Base-by-base conservation (phyloP, 768 basidiomycete species). In the Phaeolepiota aurea region DNA sequence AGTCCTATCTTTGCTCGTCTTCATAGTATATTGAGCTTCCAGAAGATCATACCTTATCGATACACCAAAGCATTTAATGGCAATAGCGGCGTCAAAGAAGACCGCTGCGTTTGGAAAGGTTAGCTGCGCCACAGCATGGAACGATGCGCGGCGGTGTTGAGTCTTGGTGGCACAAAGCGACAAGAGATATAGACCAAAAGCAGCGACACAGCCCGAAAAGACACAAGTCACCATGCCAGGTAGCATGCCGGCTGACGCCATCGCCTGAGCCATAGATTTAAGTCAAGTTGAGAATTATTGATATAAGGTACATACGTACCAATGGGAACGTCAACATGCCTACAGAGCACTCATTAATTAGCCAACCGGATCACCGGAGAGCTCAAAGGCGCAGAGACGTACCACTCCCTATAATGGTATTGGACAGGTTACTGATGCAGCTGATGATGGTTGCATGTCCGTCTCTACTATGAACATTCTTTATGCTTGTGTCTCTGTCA, bases 61-160 rank as follows among this genome's bases (percentile, higher is more conserved):
- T 2, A 98, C 94, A 14, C 94, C 94, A 55, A 96, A 96, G 59
- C 94, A 98, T 57, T 98, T 98, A 57, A 81, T 83, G 7, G 91
- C 91, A 50, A 98, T 91, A 10, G 93, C 94, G 3, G 80, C 81
- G 58, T 97, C 94, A 52, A 98, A 94, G 58, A 89, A 87, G 28
- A 89, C 66, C 0, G 85, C 86, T 0, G 85, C 87, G 32, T 72
- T 77, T 2, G 94, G 94, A 58, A 91, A 96, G 0, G 94, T 94
- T 48, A 98, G 64, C 55, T 85, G 74, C 1, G 87, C 74, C 14
- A 93, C 65, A 11, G 83, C 79, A 49, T 89, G 89, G 60, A 92
- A 94, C 4, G 87, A 90, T 13, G 89, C 68, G 10, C 71, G 75
- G 33, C 91, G 70, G 47, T 87, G 80, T 3, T 77, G 75, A 1